Conservation (phyloP, 108 stramenopile genomes). For the Cyclotella baltica region DNA sequence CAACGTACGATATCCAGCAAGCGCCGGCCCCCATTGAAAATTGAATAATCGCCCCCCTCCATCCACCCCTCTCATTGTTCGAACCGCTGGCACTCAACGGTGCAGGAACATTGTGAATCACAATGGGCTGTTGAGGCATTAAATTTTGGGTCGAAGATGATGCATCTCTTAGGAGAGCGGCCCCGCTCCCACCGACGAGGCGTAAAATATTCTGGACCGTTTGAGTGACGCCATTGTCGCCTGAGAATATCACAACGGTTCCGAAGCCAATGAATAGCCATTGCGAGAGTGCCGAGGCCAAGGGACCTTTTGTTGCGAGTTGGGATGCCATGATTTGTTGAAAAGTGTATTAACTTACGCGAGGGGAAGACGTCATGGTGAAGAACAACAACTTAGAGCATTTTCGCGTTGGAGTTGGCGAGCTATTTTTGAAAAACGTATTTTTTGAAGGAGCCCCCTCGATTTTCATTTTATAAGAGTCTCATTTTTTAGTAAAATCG, state of each 20-base stretch:
- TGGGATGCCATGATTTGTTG: conserved; percentile 19
- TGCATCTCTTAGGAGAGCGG: conserved; percentile 17
- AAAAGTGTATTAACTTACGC: background rate
- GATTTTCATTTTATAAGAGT: no score
- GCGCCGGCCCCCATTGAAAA: conserved; percentile 46
- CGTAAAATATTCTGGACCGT: conserved; percentile 39
- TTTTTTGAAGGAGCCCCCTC: no score
- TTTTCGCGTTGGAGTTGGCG: no score
- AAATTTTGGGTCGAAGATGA: background rate
- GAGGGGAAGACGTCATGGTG: no score
- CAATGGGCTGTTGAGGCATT: conserved; percentile 30
- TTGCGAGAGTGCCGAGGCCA: conserved; percentile 60
- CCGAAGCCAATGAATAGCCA: conserved; percentile 67
- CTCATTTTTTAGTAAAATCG: no score
- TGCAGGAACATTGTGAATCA: conserved; percentile 40
- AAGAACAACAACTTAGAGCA: no score
- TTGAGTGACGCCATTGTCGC: conserved; percentile 44
- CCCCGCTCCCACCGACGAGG: conserved; percentile 22
- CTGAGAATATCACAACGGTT: conserved; percentile 46
- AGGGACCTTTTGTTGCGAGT: conserved; percentile 37
- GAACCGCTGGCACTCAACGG: background rate
- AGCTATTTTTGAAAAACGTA: no score
- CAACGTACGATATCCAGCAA: conserved; percentile 73
- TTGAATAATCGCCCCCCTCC: conserved; percentile 27
- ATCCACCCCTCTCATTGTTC: background rate